A percentile compares a stretch with the other conserved stretches of the same genome.
phyloP scores from a whole-genome alignment of 129 eudicot genomes.

The sunflower (Helianthus annuus) region DNA sequence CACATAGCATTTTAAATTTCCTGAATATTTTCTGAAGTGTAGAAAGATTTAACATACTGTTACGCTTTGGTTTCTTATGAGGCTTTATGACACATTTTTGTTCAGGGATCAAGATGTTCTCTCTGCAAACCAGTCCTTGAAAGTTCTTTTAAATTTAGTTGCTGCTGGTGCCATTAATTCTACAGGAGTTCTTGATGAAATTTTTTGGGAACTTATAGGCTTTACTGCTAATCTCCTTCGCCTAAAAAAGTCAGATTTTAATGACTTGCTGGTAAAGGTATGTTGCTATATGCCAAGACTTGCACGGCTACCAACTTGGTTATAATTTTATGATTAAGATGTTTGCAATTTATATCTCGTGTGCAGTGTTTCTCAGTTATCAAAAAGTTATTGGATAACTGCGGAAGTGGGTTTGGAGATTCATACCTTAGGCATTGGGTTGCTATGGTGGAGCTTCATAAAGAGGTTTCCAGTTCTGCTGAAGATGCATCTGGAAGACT shows the following conservation, averaged over 20 bases:
- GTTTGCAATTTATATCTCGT: constrained; percentile 17
- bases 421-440: constrained; percentile 79
- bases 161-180: constrained; percentile 79
- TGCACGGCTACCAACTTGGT: no score
- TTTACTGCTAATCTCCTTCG: constrained; percentile 55
- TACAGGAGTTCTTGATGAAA: constrained; percentile 71
- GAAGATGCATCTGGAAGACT: constrained; percentile 81
- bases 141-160: constrained; percentile 74
- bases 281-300: neutral
- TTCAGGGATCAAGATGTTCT: constrained; percentile 76
- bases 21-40: neutral
- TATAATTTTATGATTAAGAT: neutral
- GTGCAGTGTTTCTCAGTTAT: constrained; percentile 75
- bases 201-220: constrained; percentile 65
- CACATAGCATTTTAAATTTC: neutral
- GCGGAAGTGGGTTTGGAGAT: constrained; percentile 57
- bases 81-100: constrained; percentile 9
- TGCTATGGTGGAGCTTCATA: constrained; percentile 61
- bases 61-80: constrained; percentile 17
- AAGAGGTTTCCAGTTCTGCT: constrained; percentile 63
- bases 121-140: constrained; percentile 65
- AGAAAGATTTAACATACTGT: neutral
- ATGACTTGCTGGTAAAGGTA: constrained; percentile 81
- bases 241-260: constrained; percentile 41
- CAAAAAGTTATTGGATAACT: constrained; percentile 61